Percentiles rank a stretch among this genome's conserved stretches.
These are phyloP conservation scores for Torulaspora globosa DNA, from an alignment of 1,139 yeast genomes.

Conservation along the genomic window DNA sequence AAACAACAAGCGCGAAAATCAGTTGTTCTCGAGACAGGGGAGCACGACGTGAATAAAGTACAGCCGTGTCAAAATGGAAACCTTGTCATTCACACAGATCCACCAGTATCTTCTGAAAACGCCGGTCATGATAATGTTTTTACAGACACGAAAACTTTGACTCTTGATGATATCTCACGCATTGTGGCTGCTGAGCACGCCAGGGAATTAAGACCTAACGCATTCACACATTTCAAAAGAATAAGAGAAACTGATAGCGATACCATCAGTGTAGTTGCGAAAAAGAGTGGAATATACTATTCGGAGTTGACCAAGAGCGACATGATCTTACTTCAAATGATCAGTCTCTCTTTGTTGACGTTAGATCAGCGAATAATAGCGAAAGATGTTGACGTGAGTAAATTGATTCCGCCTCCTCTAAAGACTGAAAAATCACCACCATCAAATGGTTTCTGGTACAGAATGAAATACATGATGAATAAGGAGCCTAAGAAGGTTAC, in stretches of 20 bases:
- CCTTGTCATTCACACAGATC: slow-evolving; percentile 33
- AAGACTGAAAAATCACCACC: slow-evolving; percentile 20
- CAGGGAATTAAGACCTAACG: slow-evolving; percentile 62
- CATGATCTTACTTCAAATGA: slow-evolving; percentile 47
- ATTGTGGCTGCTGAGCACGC: slow-evolving; percentile 98
- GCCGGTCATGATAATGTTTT: slow-evolving; percentile 50
- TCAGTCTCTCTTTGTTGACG: slow-evolving; percentile 45
- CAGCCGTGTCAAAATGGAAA: slow-evolving; percentile 15
- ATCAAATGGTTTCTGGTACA: slow-evolving; percentile 63
- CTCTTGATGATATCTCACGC: slow-evolving; percentile 93
- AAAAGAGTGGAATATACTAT: slow-evolving; percentile 48
- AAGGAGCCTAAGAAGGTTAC: slow-evolving; percentile 28
- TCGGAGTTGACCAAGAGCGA: slow-evolving; percentile 67
- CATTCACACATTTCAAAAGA: slow-evolving; percentile 36
- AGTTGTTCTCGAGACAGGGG: slow-evolving; percentile 45
- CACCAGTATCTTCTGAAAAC: slow-evolving; percentile 8
- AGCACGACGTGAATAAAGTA: slow-evolving; percentile 22
- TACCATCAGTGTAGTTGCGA: slow-evolving; percentile 17
- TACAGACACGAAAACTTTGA: slow-evolving; percentile 77
- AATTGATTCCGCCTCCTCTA: slow-evolving; percentile 18
- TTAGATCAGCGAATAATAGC: slow-evolving; percentile 18
- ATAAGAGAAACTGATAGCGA: slow-evolving; percentile 34
- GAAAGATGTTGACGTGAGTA: slow-evolving; percentile 12
- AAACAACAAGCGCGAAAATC: slow-evolving; percentile 59
- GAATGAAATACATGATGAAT: slow-evolving; percentile 44